Conservation (phyloP, 148 eudicot genomes). For the Salicornia ramosissima region DNA sequence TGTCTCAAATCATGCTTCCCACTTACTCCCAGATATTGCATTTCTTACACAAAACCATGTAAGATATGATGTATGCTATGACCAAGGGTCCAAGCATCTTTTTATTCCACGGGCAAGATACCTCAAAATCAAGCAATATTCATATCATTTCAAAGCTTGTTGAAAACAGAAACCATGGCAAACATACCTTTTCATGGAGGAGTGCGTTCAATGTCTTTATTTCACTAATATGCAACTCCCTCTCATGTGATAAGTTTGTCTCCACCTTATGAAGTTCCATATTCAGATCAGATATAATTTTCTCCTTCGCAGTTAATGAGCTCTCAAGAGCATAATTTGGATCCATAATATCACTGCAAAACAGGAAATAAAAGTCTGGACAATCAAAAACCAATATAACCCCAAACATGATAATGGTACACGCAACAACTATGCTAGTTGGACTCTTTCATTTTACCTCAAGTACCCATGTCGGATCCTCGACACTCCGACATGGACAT, state of each 20-base stretch:
- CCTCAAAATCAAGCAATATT: neutral
- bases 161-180: neutral
- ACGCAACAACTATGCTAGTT: slow-evolving; percentile 12
- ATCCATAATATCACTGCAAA: slow-evolving; percentile 70
- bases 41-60: neutral
- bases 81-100: neutral
- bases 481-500: too few species aligned
- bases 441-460: too few species aligned
- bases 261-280: slow-evolving; percentile 92
- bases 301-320: slow-evolving; percentile 89
- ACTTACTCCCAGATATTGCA: neutral
- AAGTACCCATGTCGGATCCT: too few species aligned
- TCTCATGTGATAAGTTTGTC: slow-evolving; percentile 70
- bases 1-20: neutral
- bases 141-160: neutral
- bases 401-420: neutral
- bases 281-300: slow-evolving; percentile 85
- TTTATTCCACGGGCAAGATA: neutral
- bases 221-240: slow-evolving; percentile 71
- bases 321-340: slow-evolving; percentile 77
- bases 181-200: slow-evolving; percentile 72
- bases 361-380: slow-evolving; percentile 20
- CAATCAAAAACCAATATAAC: neutral
- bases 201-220: slow-evolving; percentile 71
- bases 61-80: neutral